These are phyloP conservation scores for Xylaria polymorpha DNA, from an alignment of 2,329 filamentous ascomycete species.

Conservation along the genomic window DNA sequence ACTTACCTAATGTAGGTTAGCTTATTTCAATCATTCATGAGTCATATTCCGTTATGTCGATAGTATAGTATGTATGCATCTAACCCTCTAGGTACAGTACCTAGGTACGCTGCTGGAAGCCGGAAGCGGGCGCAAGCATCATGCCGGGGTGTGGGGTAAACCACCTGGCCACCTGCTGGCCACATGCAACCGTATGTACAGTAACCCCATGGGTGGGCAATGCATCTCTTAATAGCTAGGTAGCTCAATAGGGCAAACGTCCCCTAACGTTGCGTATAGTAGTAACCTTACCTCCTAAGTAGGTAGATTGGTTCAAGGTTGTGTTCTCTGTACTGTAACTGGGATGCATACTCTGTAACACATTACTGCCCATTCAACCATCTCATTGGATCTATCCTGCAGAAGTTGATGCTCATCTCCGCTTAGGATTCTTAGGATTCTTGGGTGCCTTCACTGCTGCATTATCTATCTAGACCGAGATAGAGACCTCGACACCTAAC, in stretches of 20 bases:
- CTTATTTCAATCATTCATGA: neutral
- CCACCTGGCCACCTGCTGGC: too few species aligned
- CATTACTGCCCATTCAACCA: conserved; percentile 1
- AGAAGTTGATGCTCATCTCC: conserved; percentile 21
- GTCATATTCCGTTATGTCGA: neutral
- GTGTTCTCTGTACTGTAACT: neutral
- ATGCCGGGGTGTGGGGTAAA: conserved; percentile 6
- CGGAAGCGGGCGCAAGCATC: neutral
- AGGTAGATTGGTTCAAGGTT: too few species aligned
- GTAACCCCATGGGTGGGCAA: neutral
- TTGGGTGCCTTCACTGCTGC: conserved; percentile 25
- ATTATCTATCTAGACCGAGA: conserved; percentile 1
- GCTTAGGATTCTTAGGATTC: conserved; percentile 12
- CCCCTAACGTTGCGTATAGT: neutral
- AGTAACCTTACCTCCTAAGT: too few species aligned
- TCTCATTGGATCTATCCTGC: conserved; percentile 4
- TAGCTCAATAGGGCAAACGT: neutral
- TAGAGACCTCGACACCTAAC: conserved; percentile 1
- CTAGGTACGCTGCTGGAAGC: too few species aligned
- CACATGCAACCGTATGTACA: too few species aligned
- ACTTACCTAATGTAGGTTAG: too few species aligned
- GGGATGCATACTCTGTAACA: conserved; percentile 11
- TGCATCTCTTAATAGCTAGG: neutral
- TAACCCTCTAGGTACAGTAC: neutral
- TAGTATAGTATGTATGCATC: conserved; percentile 6